Evolutionary conservation across 306 rosid genomes (phyloP).

Genomic region (Lotus japonicus): DNA sequence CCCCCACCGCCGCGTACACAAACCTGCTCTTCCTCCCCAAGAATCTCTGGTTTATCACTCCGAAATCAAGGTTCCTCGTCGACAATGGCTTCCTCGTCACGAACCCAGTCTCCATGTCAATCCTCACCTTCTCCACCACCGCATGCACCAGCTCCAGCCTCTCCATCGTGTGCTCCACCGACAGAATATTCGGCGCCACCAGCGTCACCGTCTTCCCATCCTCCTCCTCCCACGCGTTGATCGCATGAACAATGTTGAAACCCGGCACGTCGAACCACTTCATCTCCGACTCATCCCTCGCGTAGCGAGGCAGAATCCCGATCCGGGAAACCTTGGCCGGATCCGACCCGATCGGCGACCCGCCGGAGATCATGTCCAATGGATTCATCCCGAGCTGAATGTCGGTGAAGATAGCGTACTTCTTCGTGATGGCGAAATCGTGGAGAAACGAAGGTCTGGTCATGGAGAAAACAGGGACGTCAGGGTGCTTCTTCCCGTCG

Average conservation of each 20-base stretch:
- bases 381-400: slow-evolving; percentile 79
- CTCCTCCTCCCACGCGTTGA: slow-evolving; percentile 90
- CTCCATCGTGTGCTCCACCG: slow-evolving; percentile 72
- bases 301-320: slow-evolving; percentile 66
- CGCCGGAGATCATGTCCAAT: slow-evolving; percentile 52
- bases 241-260: slow-evolving; percentile 65
- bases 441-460: slow-evolving; percentile 56
- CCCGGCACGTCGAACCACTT: slow-evolving; percentile 90
- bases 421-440: slow-evolving; percentile 78
- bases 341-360: slow-evolving; percentile 63
- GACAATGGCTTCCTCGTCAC: slow-evolving; percentile 62
- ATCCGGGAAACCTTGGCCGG: slow-evolving; percentile 48
- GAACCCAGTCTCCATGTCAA: slow-evolving; percentile 50
- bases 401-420: slow-evolving; percentile 59
- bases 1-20: slow-evolving; percentile 72
- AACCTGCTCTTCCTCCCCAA: slow-evolving; percentile 43
- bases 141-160: slow-evolving; percentile 64
- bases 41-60: slow-evolving; percentile 40
- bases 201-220: slow-evolving; percentile 45
- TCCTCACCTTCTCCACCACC: slow-evolving; percentile 60
- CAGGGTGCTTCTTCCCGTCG: slow-evolving; percentile 39
- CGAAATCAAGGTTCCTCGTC: slow-evolving; percentile 66
- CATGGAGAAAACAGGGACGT: slow-evolving; percentile 85
- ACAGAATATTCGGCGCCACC: slow-evolving; percentile 73
- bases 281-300: slow-evolving; percentile 49